Evolutionary conservation across 306 rosid species (phyloP).

Genomic region (Lagenaria siceraria): DNA sequence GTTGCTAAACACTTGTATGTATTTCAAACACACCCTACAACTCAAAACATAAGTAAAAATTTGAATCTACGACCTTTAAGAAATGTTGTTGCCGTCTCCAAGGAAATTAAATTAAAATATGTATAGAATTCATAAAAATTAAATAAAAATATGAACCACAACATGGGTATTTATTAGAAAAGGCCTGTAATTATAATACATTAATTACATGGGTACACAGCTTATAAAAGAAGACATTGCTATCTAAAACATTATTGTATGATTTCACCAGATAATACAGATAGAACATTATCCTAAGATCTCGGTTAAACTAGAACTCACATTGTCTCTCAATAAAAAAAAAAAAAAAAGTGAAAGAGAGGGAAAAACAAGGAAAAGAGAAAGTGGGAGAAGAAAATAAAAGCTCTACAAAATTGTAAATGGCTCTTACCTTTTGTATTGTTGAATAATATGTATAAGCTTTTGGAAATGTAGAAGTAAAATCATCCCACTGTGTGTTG

Average conservation of each 20-base stretch:
- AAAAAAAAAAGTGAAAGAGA: background rate
- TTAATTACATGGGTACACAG: background rate
- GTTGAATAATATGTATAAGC: background rate
- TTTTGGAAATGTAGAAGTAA: background rate
- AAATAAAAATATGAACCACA: background rate
- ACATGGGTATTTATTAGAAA: background rate
- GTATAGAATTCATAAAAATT: background rate
- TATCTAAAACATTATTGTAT: background rate
- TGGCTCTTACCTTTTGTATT: background rate
- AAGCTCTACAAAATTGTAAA: background rate
- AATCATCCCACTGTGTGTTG: conserved; percentile 55
- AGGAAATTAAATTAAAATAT: no score
- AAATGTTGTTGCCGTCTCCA: background rate
- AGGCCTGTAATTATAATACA: background rate
- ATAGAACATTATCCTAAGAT: background rate
- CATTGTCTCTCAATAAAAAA: background rate
- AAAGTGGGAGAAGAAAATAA: background rate
- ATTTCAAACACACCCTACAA: no score
- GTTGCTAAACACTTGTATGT: no score
- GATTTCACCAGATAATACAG: background rate
- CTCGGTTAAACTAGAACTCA: background rate
- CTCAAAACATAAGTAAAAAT: no score
- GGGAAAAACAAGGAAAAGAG: background rate
- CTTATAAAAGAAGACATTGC: background rate
- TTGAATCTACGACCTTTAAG: no score